Evolutionary conservation across 768 basidiomycete species (phyloP), one percentile per base, ranked within the genome.

Genomic region (Daedaleopsis nitida): DNA sequence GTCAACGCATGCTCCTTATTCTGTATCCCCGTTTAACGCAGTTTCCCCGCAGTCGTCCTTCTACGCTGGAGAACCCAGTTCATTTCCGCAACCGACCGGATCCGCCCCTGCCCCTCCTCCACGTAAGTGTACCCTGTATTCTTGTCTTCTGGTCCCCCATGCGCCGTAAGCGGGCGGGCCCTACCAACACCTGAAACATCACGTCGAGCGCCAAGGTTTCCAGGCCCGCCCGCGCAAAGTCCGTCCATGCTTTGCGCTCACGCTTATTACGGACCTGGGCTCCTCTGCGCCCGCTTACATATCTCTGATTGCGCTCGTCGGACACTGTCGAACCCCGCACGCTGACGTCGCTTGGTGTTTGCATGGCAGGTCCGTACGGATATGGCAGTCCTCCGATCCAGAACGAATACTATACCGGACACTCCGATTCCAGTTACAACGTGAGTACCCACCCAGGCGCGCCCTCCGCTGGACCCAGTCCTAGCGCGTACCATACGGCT

Each of bases 101-200:
- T 34, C 67, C 48, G 69, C 72, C 49, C 74, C 75, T 59, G 57
- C 75, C 42, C 63, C 74, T 52, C 75, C 74, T 23, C 73, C 73
- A 59, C 73, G 81, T 82, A 70, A 65, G 76, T 75, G 57, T 55
- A 27, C 27, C 39, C 63, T 58, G 34, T 57, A 55, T 55, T 59
- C 21, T 13, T 24, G 47, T 8, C 47, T 49, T 49, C 47, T 49
- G 23, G 47, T 27, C 21, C 9, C 49, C 13, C 38, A 13, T 50
- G 17, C 34, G 47, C 19, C 23, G 13, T 49, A 49, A 34, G 23
- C 42, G 60, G 42, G 48, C 19, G 27, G 7, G 27, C 27, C 27
- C 27, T 32, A 32, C 8, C 45, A 34, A 19, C 43, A 44, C 44
- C 58, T 27, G 52, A 37, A 47, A 48, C 10, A 14, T 21, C 17